A percentile compares a stretch with the other conserved stretches of the same genome.
These are phyloP conservation scores for Hypoxylon sp. DNA, from an alignment of 2,329 filamentous ascomycete genomes.

Conservation along the genomic window DNA sequence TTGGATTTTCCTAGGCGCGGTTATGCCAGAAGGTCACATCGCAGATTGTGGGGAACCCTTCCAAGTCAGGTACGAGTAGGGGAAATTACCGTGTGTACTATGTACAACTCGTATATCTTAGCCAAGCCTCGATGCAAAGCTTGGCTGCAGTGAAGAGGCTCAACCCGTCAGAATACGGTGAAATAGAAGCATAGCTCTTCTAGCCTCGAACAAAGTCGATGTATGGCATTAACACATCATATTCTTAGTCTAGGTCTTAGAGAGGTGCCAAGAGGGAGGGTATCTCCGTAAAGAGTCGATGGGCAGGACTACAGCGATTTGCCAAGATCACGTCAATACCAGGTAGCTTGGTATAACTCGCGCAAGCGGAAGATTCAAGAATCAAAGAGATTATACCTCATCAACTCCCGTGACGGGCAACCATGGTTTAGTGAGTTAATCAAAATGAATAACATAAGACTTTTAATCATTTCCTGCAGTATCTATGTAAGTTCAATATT, in stretches of 20 bases:
- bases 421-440: not conserved
- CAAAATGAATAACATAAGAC: not conserved
- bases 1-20: constrained; percentile 16
- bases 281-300: not conserved
- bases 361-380: not conserved
- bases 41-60: constrained; percentile 34
- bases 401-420: no score
- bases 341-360: not conserved
- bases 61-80: constrained; percentile 13
- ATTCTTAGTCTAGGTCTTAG: not conserved
- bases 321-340: no score
- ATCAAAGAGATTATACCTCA: no score
- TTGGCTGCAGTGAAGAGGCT: constrained; percentile 4
- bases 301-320: not conserved
- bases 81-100: constrained; percentile 10
- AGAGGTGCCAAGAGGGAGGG: no score
- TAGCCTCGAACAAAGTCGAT: not conserved
- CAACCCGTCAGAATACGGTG: not conserved
- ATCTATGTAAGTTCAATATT: not conserved
- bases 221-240: not conserved
- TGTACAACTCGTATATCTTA: not conserved
- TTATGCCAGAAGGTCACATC: constrained; percentile 27
- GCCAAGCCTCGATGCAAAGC: constrained; percentile 11
- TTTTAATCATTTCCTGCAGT: not conserved
- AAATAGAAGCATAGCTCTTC: not conserved